Conservation (phyloP, 495 filamentous ascomycete genomes). For the Trichoderma parareesei region DNA sequence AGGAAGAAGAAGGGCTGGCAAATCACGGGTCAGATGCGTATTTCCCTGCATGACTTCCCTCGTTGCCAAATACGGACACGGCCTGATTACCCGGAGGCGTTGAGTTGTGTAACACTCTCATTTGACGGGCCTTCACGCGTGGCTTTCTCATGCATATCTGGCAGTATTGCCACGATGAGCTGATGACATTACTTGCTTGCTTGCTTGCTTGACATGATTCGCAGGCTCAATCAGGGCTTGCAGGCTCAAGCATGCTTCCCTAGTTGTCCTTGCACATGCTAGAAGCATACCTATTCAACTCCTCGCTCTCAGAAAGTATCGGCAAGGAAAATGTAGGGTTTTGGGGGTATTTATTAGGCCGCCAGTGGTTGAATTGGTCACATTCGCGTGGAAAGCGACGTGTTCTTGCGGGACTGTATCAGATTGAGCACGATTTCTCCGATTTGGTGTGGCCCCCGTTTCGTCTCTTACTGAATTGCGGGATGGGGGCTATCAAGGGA, state of each 20-base stretch:
- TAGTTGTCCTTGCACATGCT: not conserved
- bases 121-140: not conserved
- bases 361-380: not conserved
- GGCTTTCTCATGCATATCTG: not conserved
- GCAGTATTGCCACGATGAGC: not conserved
- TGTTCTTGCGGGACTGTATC: not conserved
- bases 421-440: not conserved
- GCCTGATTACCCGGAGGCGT: not conserved
- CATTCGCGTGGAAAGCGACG: not conserved
- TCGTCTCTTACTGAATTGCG: not conserved
- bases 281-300: not conserved
- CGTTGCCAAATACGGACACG: not conserved
- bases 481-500: not conserved
- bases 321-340: not conserved
- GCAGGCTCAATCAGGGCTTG: too few relatives aligned
- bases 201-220: not conserved
- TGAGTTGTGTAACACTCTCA: not conserved
- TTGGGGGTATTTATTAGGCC: not conserved
- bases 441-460: not conserved
- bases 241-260: too few relatives aligned
- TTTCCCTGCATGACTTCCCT: not conserved
- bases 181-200: not conserved
- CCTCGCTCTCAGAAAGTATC: not conserved
- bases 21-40: too few relatives aligned
- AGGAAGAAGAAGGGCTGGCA: not conserved